Evolutionary conservation across 768 basidiomycete genomes (phyloP).

Genomic region (Phanerochaete sordida): DNA sequence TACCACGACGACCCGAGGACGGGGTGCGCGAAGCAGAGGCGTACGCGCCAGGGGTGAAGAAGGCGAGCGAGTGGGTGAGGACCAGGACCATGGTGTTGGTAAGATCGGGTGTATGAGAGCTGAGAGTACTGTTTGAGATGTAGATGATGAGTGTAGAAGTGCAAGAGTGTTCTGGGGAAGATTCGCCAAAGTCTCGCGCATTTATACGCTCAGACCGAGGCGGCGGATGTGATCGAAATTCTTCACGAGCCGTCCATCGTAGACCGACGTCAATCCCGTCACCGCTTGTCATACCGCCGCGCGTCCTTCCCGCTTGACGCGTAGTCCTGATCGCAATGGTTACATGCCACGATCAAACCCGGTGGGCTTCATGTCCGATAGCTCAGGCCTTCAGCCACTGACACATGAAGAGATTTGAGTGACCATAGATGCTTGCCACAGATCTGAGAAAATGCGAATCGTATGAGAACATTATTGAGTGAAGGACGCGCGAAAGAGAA

Average conservation of each 20-base stretch:
- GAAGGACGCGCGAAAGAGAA: too few species aligned
- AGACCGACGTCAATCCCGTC: not conserved
- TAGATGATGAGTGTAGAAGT: not conserved
- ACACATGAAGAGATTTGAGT: too few species aligned
- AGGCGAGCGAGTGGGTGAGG: not conserved
- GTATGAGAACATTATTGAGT: too few species aligned
- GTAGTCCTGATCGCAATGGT: not conserved
- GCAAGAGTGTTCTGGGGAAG: not conserved
- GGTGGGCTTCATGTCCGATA: too few species aligned
- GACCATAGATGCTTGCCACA: too few species aligned
- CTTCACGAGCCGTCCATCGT: not conserved
- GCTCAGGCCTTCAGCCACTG: too few species aligned
- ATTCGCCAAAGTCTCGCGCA: not conserved
- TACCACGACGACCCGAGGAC: not conserved
- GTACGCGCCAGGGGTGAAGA: not conserved
- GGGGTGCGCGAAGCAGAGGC: not conserved
- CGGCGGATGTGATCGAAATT: not conserved
- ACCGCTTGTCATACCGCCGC: not conserved
- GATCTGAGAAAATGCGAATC: too few species aligned
- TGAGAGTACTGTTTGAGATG: not conserved
- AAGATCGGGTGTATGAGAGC: not conserved
- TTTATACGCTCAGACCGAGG: not conserved
- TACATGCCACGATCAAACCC: too few species aligned
- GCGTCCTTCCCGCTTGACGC: not conserved
- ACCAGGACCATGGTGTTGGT: not conserved